Conservation (phyloP, 208 protist species). For the Crithidia expoeki region DNA sequence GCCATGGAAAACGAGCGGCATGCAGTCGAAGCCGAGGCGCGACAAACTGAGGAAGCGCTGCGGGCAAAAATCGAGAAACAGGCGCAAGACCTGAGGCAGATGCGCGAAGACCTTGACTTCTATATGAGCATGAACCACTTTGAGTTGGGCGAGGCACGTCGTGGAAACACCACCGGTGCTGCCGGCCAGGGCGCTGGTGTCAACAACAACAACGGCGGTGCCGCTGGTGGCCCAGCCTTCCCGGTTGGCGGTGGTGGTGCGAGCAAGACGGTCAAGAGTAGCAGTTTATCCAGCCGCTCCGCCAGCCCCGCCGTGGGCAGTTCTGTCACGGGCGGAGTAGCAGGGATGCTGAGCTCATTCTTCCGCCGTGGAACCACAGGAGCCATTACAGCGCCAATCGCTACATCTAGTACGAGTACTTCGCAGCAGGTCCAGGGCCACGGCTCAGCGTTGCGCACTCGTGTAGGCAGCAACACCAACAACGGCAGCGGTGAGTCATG, state of each 20-base stretch:
- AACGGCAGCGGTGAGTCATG: neutral
- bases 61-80: conserved; percentile 21
- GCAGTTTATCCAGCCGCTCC: conserved; percentile 8
- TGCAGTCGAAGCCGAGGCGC: conserved; percentile 2
- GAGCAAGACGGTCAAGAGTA: neutral
- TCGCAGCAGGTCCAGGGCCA: neutral
- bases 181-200: no score
- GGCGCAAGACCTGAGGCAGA: conserved; percentile 31
- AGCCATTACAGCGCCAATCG: neutral
- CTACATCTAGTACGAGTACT: neutral
- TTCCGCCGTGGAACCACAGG: conserved; percentile 13
- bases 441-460: neutral
- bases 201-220: no score
- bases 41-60: conserved; percentile 36
- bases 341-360: conserved; percentile 25
- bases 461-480: no score
- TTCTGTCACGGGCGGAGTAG: conserved; percentile 13
- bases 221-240: neutral
- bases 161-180: neutral
- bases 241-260: neutral
- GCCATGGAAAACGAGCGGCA: conserved; percentile 29
- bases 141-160: conserved; percentile 23
- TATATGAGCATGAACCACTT: conserved; percentile 48
- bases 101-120: conserved; percentile 62
- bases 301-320: neutral